These are phyloP conservation scores for Fusarium proliferatum DNA, from an alignment of 2,329 filamentous ascomycete genomes.

Conservation along the genomic window DNA sequence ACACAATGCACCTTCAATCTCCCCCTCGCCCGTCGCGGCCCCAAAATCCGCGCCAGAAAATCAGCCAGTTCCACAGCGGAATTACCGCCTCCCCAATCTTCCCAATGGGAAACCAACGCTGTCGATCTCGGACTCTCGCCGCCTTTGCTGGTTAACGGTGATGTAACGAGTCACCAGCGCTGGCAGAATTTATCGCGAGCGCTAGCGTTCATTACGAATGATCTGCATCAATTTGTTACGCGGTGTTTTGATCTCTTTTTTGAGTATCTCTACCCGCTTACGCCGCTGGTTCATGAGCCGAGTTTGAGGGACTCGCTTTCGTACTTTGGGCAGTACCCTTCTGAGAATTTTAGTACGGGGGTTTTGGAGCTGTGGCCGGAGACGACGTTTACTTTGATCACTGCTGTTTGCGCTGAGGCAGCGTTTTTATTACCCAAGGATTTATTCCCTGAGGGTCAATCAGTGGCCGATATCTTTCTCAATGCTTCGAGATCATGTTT, in stretches of 20 bases:
- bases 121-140: slow-evolving; percentile 41
- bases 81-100: slow-evolving; percentile 9
- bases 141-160: slow-evolving; percentile 29
- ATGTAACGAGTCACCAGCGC: slow-evolving; percentile 32
- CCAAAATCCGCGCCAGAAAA: slow-evolving; percentile 44
- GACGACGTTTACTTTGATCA: slow-evolving; percentile 55
- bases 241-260: slow-evolving; percentile 56
- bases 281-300: slow-evolving; percentile 55
- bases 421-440: slow-evolving; percentile 54
- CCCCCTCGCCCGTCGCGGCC: slow-evolving; percentile 53
- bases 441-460: slow-evolving; percentile 53
- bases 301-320: slow-evolving; percentile 52
- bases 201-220: slow-evolving; percentile 40
- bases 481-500: slow-evolving; percentile 54
- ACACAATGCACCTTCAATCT: slow-evolving; percentile 52
- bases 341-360: slow-evolving; percentile 16
- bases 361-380: slow-evolving; percentile 50
- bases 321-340: slow-evolving; percentile 44
- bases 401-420: slow-evolving; percentile 56
- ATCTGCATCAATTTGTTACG: slow-evolving; percentile 44
- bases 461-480: slow-evolving; percentile 52
- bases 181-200: slow-evolving; percentile 45
- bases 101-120: slow-evolving; percentile 34
- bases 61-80: slow-evolving; percentile 30
- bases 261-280: slow-evolving; percentile 56